phyloP scores from a whole-genome alignment of 164 flowering plant genomes.

The Kalanchoe fedtschenkoi region DNA sequence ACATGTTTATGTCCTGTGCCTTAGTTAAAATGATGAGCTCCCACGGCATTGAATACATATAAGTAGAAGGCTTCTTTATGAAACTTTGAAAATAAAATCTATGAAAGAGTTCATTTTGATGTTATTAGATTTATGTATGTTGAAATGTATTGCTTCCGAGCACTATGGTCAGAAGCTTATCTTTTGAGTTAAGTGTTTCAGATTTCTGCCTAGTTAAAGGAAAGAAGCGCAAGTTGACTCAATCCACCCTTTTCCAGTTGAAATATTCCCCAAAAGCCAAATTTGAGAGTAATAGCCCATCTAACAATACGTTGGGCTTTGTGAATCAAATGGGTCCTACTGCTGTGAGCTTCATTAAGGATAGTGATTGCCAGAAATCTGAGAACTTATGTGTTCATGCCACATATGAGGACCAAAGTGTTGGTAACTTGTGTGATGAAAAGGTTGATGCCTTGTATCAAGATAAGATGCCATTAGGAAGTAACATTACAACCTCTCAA shows the following conservation, averaged over 20 bases:
- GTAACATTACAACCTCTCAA: slow-evolving; percentile 10
- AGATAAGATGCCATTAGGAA: slow-evolving; percentile 11
- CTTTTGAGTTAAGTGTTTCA: slow-evolving; percentile 22
- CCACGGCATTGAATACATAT: too few relatives aligned
- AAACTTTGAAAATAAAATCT: too few relatives aligned
- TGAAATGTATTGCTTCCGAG: background rate
- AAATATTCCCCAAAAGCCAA: slow-evolving; percentile 35
- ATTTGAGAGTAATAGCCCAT: slow-evolving; percentile 7
- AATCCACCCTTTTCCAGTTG: slow-evolving; percentile 67
- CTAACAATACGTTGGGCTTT: background rate
- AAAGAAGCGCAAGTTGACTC: slow-evolving; percentile 63
- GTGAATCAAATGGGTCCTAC: background rate
- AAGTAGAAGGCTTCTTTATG: too few relatives aligned
- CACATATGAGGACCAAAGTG: slow-evolving; percentile 8
- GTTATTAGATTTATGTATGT: background rate
- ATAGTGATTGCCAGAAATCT: background rate
- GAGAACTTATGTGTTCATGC: background rate
- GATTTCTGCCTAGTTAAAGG: slow-evolving; percentile 69
- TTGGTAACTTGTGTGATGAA: slow-evolving; percentile 7
- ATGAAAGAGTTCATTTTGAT: background rate
- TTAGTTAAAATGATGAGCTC: too few relatives aligned
- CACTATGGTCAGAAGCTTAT: slow-evolving; percentile 1
- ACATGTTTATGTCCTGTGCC: background rate
- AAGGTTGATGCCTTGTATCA: slow-evolving; percentile 11
- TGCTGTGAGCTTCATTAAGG: background rate